phyloP scores from a whole-genome alignment of 805 yeast species.

The Yarrowia deformans region DNA sequence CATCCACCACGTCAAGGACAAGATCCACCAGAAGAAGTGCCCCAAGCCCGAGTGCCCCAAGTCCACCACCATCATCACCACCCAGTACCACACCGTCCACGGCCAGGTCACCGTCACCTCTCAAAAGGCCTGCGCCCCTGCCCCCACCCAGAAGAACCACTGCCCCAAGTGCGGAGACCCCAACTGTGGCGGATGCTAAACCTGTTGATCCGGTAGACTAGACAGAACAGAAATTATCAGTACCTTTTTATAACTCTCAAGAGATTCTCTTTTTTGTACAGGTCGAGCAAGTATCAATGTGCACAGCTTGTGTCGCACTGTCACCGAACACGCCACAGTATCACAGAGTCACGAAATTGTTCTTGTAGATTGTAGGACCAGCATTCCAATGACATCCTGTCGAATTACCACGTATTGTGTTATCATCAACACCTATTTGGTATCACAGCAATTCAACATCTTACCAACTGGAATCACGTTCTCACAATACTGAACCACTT shows the following conservation, averaged over 20 bases:
- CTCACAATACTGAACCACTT: too few relatives aligned
- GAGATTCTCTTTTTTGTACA: not conserved
- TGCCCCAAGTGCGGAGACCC: conserved; percentile 29
- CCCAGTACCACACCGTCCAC: conserved; percentile 1
- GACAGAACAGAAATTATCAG: conserved; percentile 2
- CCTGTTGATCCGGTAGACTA: not conserved
- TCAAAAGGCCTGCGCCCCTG: not conserved
- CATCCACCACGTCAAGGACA: conserved; percentile 30
- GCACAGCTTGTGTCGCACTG: too few relatives aligned
- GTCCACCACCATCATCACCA: conserved; percentile 16
- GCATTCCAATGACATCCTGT: too few relatives aligned
- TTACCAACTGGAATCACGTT: too few relatives aligned
- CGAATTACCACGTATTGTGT: too few relatives aligned
- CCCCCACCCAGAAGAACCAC: conserved; percentile 29
- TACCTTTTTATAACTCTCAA: conserved; percentile 4
- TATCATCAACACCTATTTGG: too few relatives aligned
- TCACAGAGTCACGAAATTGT: too few relatives aligned
- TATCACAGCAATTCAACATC: too few relatives aligned
- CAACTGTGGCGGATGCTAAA: conserved; percentile 25
- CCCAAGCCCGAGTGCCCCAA: conserved; percentile 37
- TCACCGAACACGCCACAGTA: too few relatives aligned
- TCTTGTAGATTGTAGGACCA: too few relatives aligned
- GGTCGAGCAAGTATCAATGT: too few relatives aligned
- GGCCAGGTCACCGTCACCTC: not conserved
- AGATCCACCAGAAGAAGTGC: conserved; percentile 25